These are phyloP conservation scores for Xylaria intraflava DNA, from an alignment of 495 filamentous ascomycete genomes.

Conservation along the genomic window DNA sequence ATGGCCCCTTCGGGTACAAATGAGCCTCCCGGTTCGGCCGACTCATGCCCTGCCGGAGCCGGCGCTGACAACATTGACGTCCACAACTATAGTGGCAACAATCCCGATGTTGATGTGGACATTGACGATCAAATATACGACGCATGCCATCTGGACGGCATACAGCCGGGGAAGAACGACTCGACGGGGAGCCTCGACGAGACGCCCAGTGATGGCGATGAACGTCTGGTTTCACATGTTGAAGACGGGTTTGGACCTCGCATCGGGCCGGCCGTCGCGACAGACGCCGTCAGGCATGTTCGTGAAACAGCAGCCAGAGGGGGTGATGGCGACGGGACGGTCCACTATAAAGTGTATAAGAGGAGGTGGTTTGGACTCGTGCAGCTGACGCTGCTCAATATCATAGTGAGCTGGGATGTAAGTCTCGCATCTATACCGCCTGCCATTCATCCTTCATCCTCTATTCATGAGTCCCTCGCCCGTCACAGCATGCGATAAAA, in stretches of 20 bases:
- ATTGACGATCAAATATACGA: constrained; percentile 15
- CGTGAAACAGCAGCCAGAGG: constrained; percentile 11
- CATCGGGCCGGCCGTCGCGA: background rate
- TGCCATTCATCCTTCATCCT: background rate
- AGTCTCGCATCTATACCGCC: constrained; percentile 29
- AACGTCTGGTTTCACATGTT: constrained; percentile 17
- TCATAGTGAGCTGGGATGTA: constrained; percentile 93
- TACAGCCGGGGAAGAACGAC: background rate
- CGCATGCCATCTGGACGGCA: constrained; percentile 14
- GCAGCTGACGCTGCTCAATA: constrained; percentile 81
- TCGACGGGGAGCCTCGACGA: constrained; percentile 3
- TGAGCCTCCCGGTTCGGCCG: background rate
- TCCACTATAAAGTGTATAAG: constrained; percentile 72
- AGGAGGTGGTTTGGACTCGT: constrained; percentile 81
- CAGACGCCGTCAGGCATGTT: constrained; percentile 8
- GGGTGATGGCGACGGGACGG: constrained; percentile 13
- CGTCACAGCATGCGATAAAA: background rate
- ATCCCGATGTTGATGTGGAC: constrained; percentile 1
- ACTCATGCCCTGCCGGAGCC: background rate
- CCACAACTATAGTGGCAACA: background rate
- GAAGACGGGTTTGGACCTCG: constrained; percentile 8
- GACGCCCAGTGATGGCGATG: constrained; percentile 13
- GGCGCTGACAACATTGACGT: background rate
- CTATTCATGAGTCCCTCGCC: background rate
- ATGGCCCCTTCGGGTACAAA: background rate